Percentiles rank a stretch among this genome's conserved stretches.
phyloP scores from a whole-genome alignment of 1,284 basidiomycete genomes.

The Ustilago esculenta region DNA sequence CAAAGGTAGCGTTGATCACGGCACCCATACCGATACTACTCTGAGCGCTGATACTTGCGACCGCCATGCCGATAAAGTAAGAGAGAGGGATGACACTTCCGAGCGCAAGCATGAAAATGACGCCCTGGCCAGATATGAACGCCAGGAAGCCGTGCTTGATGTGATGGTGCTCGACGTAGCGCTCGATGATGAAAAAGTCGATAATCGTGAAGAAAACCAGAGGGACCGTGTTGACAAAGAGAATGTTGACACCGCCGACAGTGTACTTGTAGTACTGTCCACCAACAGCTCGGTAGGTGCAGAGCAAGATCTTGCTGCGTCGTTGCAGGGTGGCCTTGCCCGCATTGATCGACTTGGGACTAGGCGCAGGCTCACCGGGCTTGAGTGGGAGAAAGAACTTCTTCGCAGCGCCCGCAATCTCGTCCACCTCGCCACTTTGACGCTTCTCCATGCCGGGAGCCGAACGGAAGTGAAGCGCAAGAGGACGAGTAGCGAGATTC shows the following conservation, averaged over 20 bases:
- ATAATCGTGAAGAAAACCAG: constrained; percentile 95
- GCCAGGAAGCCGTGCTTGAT: constrained; percentile 72
- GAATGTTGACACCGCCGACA: constrained; percentile 95
- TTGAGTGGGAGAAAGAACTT: constrained; percentile 61
- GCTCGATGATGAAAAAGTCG: constrained; percentile 85
- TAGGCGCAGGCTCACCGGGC: constrained; percentile 68
- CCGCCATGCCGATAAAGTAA: constrained; percentile 99
- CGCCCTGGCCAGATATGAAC: constrained; percentile 77
- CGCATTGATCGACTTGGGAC: constrained; percentile 66
- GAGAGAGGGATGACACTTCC: constrained; percentile 94
- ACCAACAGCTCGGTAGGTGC: constrained; percentile 91
- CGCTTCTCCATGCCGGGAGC: constrained; percentile 50
- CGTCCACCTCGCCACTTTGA: constrained; percentile 60
- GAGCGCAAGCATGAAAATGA: constrained; percentile 87
- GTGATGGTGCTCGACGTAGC: constrained; percentile 76
- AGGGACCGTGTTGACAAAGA: constrained; percentile 94
- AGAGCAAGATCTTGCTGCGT: constrained; percentile 81
- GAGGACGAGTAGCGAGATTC: constrained; percentile 82
- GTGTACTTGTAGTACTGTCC: constrained; percentile 99
- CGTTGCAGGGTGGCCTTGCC: constrained; percentile 69
- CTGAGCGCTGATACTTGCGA: constrained; percentile 96
- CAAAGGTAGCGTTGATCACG: constrained; percentile 99
- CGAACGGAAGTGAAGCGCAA: constrained; percentile 86
- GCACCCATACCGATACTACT: constrained; percentile 99
- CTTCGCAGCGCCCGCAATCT: constrained; percentile 42